These are phyloP conservation scores for Singerocomus rubriflavus DNA, from an alignment of 1,284 basidiomycete genomes.

Conservation along the genomic window DNA sequence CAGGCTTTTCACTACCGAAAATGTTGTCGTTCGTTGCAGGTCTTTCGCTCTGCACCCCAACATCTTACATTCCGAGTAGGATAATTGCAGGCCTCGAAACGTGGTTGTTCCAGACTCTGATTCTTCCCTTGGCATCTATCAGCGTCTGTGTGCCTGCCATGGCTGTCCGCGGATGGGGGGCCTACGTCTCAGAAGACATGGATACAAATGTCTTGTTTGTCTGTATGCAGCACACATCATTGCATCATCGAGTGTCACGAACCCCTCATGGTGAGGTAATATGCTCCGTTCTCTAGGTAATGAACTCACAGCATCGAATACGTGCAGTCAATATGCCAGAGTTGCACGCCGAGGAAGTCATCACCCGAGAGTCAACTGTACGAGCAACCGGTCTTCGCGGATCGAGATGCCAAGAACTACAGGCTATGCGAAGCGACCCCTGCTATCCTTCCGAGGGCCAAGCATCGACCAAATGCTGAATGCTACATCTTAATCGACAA, in stretches of 20 bases:
- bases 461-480: neutral
- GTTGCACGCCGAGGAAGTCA: neutral
- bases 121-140: conserved; percentile 11
- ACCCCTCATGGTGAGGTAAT: conserved; percentile 11
- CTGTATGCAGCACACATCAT: neutral
- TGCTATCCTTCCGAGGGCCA: neutral
- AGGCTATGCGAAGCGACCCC: conserved; percentile 1
- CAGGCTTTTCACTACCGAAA: neutral
- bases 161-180: conserved; percentile 12
- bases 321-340: neutral
- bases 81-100: conserved; percentile 6
- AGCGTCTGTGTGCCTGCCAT: neutral
- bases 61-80: conserved; percentile 5
- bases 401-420: conserved; percentile 25
- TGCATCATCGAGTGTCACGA: neutral
- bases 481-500: conserved; percentile 10
- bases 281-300: neutral
- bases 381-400: conserved; percentile 9
- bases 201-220: neutral
- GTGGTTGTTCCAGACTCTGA: conserved; percentile 7
- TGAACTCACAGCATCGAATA: neutral
- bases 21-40: neutral
- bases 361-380: neutral
- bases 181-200: neutral
- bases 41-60: neutral